Base-by-base conservation (phyloP, 169 alveolate species). In the Plasmodium berghei region DNA sequence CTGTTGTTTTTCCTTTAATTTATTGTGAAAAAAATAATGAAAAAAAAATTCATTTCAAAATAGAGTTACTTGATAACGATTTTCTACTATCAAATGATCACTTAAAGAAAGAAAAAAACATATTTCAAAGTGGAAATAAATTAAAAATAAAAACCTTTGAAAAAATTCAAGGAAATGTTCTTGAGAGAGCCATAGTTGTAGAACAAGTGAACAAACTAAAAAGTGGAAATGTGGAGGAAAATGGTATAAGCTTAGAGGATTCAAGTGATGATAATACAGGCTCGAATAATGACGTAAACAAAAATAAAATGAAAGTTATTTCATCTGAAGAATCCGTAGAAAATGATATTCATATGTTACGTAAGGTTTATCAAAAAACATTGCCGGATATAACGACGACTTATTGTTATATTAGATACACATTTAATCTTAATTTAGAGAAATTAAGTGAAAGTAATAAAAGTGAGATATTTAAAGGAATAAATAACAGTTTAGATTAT, bases 301-400 rank as follows among this genome's bases (percentile, higher is more conserved):
- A 34, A 64, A 69, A 58, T 18, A 49, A 56, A 59, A 70, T 70
- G 73, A 83, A 83, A 66, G 83, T 69, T 22, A 83, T 83, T 62
- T 69, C 85, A 40, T 56, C 90, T 18, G 90, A 83, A 72, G 90
- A 83, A 62, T 83, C 90, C 58, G 54, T 49, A 16, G 90, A 83
- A 40, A 77, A 77, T 77, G 89, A 77, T 49, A 58, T 77, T 69
- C 89, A 77, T 77, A 77, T 77, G 89, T 18, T 77, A 55, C 89
- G 89, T 69, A 77, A 77, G 56, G 89, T 77, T 40, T 77, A 77
- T 52, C 89, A 77, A 58, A 77, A 64, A 34, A 66, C 26, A 9
- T 64, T 75, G 45, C 55, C 12, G 28, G 75, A 49, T 48, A 69
- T 20, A 63, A 63, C 71, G 5, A 77, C 89, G 24, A 77, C 73